A percentile compares a stretch with the other conserved stretches of the same genome.
phyloP scores from a whole-genome alignment of 2,329 filamentous ascomycete species.

The Ophiostoma quercus region DNA sequence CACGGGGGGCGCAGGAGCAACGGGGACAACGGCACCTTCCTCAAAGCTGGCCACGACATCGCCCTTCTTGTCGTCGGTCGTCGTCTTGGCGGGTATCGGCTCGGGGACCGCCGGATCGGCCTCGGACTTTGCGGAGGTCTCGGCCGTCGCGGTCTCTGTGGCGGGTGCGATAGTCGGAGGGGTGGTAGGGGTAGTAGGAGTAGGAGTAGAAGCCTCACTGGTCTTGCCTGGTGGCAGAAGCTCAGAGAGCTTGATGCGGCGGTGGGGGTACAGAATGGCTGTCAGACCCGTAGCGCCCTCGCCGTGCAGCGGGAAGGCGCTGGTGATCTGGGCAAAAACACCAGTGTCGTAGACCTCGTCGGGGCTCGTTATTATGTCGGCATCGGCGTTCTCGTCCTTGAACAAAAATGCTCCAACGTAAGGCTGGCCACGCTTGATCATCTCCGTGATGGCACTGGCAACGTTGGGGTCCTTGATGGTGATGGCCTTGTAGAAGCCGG shows the following conservation, averaged over 20 bases:
- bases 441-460: slow-evolving; percentile 85
- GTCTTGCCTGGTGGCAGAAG: slow-evolving; percentile 63
- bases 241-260: slow-evolving; percentile 83
- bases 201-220: neutral
- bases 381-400: slow-evolving; percentile 91
- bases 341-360: slow-evolving; percentile 94
- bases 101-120: slow-evolving; percentile 49
- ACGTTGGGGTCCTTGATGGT: slow-evolving; percentile 93
- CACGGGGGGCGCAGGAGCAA: neutral
- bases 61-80: slow-evolving; percentile 63
- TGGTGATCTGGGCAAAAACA: slow-evolving; percentile 96
- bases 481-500: slow-evolving; percentile 97
- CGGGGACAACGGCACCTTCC: slow-evolving; percentile 60
- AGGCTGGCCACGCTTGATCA: slow-evolving; percentile 93
- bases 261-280: slow-evolving; percentile 91
- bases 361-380: slow-evolving; percentile 83
- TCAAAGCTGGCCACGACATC: slow-evolving; percentile 98
- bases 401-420: slow-evolving; percentile 96
- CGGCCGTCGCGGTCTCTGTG: slow-evolving; percentile 38
- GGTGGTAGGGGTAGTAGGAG: neutral
- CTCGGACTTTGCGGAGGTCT: slow-evolving; percentile 44
- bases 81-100: slow-evolving; percentile 50
- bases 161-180: neutral
- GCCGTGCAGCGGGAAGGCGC: slow-evolving; percentile 83
- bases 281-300: slow-evolving; percentile 81